phyloP scores from a whole-genome alignment of 2,329 filamentous ascomycete species.

The Diaporthe amygdali region DNA sequence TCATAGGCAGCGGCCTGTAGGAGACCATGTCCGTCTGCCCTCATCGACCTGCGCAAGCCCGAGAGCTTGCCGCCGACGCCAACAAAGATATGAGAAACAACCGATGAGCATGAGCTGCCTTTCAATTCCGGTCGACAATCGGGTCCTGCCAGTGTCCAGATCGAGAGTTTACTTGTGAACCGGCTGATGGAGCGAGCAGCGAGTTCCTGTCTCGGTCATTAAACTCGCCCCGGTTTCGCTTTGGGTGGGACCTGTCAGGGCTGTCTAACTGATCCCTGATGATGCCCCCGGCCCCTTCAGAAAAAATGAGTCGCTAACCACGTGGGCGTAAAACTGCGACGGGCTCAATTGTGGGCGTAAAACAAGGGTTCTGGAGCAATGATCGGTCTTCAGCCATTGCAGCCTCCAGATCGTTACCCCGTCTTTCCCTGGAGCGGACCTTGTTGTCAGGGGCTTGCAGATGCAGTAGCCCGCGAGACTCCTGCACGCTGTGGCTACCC shows the following conservation, averaged over 20 bases:
- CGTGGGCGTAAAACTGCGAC: constrained; percentile 13
- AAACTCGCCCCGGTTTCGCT: constrained; percentile 7
- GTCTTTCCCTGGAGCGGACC: neutral
- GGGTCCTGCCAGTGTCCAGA: neutral
- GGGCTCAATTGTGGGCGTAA: neutral
- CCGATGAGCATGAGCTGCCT: neutral
- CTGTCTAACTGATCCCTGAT: neutral
- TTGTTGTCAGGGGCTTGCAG: constrained; percentile 15
- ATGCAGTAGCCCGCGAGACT: neutral
- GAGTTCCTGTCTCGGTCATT: neutral
- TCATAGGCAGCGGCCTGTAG: constrained; percentile 27
- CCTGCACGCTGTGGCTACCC: neutral
- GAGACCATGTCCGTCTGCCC: constrained; percentile 18
- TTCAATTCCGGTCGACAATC: neutral
- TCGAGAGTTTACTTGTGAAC: neutral
- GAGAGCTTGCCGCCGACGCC: neutral
- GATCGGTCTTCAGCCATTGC: neutral
- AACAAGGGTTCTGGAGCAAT: neutral
- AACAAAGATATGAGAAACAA: neutral
- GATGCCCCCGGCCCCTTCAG: neutral
- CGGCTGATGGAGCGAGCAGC: neutral
- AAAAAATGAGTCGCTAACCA: constrained; percentile 1
- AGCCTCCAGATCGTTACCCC: neutral
- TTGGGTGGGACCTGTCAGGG: neutral
- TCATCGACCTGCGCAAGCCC: neutral